Conservation (phyloP, 1,284 basidiomycete species). For the Papiliotrema terrestris region DNA sequence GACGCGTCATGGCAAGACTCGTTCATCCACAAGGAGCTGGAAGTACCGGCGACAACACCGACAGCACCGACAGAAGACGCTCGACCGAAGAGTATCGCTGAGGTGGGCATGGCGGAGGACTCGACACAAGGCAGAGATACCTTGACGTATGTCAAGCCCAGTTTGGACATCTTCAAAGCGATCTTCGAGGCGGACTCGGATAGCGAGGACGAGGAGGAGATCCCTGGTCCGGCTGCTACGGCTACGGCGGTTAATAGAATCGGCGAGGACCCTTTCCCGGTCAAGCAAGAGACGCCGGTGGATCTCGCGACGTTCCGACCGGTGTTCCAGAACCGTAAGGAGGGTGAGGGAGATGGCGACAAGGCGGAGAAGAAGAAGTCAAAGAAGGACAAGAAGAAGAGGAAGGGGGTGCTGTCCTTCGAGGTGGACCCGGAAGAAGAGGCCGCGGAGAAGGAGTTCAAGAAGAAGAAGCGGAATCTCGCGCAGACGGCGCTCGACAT, state of each 20-base stretch:
- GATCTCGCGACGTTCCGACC: slow-evolving; percentile 51
- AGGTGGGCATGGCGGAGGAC: slow-evolving; percentile 85
- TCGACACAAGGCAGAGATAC: slow-evolving; percentile 80
- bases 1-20: slow-evolving; percentile 39
- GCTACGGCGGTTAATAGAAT: slow-evolving; percentile 1
- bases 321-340: slow-evolving; percentile 56
- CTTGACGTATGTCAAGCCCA: slow-evolving; percentile 77
- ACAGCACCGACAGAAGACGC: slow-evolving; percentile 3
- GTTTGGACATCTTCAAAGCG: slow-evolving; percentile 91
- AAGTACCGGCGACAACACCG: not conserved
- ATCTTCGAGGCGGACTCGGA: slow-evolving; percentile 89
- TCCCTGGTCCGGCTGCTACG: slow-evolving; percentile 34
- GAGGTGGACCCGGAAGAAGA: slow-evolving; percentile 54
- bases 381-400: slow-evolving; percentile 44
- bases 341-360: not conserved
- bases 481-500: slow-evolving; percentile 23
- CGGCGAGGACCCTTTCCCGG: slow-evolving; percentile 10
- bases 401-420: slow-evolving; percentile 63
- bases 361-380: slow-evolving; percentile 50
- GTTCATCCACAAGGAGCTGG: slow-evolving; percentile 34
- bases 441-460: slow-evolving; percentile 14
- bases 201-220: slow-evolving; percentile 60
- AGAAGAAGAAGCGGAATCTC: slow-evolving; percentile 25
- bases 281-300: slow-evolving; percentile 25
- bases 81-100: slow-evolving; percentile 49